Conservation (phyloP, 345 rosid genomes). For the Hypericum androsaemum region DNA sequence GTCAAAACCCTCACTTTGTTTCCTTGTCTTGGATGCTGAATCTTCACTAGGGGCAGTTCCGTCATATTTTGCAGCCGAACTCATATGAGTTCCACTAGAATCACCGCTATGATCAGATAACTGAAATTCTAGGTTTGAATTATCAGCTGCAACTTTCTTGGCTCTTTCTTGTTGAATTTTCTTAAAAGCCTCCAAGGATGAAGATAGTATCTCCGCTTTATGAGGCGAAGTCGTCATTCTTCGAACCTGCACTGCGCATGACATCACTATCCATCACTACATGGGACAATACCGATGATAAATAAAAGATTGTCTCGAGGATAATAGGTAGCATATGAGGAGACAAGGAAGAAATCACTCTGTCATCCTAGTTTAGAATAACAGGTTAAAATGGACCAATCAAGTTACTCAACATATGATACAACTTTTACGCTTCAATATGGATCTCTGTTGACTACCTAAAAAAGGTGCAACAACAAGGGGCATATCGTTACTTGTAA, state of each 20-base stretch:
- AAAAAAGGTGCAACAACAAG: too few species aligned
- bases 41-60: constrained; percentile 16
- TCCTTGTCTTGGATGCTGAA: constrained; percentile 18
- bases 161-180: constrained; percentile 64
- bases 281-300: constrained; percentile 8
- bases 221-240: constrained; percentile 71
- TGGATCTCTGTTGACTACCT: too few species aligned
- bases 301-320: background rate
- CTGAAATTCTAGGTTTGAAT: constrained; percentile 24
- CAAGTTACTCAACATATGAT: too few species aligned
- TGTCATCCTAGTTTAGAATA: too few species aligned
- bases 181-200: constrained; percentile 65
- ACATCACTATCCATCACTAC: constrained; percentile 17
- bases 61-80: constrained; percentile 22
- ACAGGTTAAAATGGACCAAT: too few species aligned
- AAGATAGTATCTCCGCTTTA: constrained; percentile 62
- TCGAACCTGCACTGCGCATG: constrained; percentile 45
- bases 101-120: constrained; percentile 16
- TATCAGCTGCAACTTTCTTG: constrained; percentile 16
- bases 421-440: too few species aligned
- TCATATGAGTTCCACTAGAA: constrained; percentile 16
- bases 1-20: constrained; percentile 21
- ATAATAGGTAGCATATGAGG: background rate
- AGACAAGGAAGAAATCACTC: too few species aligned
- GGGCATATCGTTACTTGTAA: too few species aligned